Base-by-base conservation (phyloP, 371 early-diverging fungal genomes). In the Syncephalastrum monosporum region DNA sequence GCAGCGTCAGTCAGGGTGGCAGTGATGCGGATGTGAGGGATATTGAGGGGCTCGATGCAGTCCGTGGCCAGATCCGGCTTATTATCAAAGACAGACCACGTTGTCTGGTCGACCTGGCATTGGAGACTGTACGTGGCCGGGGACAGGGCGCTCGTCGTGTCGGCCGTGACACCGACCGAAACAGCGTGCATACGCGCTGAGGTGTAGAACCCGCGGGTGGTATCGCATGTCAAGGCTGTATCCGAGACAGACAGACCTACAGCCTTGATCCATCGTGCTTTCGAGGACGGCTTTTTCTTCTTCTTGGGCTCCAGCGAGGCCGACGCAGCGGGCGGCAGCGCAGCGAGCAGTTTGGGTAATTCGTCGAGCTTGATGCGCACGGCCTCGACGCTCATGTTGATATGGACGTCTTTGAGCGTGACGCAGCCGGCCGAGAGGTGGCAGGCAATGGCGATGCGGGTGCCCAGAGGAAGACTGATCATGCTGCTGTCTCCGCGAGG, bases 391-490 rank as follows among this genome's bases (percentile, higher is more conserved):
- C 65, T 63, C 17, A 68, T 42, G 15, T 57, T 67, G 23, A 66
- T 58, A 55, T 79, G 68, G 5, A 79, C 60, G 46, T 74, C 76
- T 38, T 79, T 79, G 4, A 79, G 54, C 14, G 76, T 74, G 10
- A 74, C 59, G 52, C 74, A 76, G 1, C 69, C 77, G 15, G 80
- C 80, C 5, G 72, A 74, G n/a, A 79, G 63, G 51, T 76, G 80
- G 59, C 72, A 76, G 16, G 75, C 70, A 8, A 79, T 63, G 0
- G 68, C 69, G 8, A 79, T 27, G 8, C 63, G 65, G 21, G 65
- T 61, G 0, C 72, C 69, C 14, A 63, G 47, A 2, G 80, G 77
- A 1, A 79, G 42, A 6, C 50, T 21, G n/a, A 74, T 29, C 21
- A 63, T 66, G 4, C 8, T 49, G 41, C n/a, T 6, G 47, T 47